Percentiles rank a stretch among this genome's conserved stretches.
Conservation (phyloP, 768 basidiomycete species). For the Pisolithus marmoratus region DNA sequence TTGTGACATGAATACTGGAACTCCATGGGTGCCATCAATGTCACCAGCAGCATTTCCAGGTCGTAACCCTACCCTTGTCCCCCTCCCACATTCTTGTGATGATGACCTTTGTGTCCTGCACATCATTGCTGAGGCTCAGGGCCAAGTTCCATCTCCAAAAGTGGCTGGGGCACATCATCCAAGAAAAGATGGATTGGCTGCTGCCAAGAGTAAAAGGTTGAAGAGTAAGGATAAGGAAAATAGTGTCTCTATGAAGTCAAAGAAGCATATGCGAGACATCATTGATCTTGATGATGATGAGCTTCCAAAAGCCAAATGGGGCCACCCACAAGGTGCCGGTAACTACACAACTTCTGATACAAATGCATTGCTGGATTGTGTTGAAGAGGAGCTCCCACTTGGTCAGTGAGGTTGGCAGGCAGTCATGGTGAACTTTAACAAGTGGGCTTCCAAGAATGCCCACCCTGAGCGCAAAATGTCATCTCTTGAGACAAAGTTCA, state of each 20-base stretch:
- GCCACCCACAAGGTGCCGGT: not conserved
- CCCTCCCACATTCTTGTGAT: not conserved
- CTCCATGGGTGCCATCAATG: not conserved
- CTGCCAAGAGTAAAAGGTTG: not conserved
- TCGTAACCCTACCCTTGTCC: not conserved
- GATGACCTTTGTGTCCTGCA: not conserved
- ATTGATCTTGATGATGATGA: not conserved
- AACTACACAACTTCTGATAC: not conserved
- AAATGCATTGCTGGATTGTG: not conserved
- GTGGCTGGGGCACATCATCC: not conserved
- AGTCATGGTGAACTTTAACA: not conserved
- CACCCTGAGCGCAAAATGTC: not conserved
- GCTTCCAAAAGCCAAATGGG: not conserved
- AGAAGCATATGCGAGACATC: not conserved
- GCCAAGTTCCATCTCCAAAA: not conserved
- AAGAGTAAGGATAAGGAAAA: constrained; percentile 3
- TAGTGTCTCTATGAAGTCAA: not conserved
- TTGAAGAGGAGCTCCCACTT: not conserved
- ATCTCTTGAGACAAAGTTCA: constrained; percentile 20
- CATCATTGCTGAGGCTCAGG: not conserved
- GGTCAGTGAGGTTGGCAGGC: constrained; percentile 2
- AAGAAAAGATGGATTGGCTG: too few relatives aligned
- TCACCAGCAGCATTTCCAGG: not conserved
- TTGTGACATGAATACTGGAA: not conserved
- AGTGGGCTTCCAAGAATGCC: not conserved